These are phyloP conservation scores for Elaeagnus macrophylla DNA, from an alignment of 306 rosid species.

Conservation along the genomic window DNA sequence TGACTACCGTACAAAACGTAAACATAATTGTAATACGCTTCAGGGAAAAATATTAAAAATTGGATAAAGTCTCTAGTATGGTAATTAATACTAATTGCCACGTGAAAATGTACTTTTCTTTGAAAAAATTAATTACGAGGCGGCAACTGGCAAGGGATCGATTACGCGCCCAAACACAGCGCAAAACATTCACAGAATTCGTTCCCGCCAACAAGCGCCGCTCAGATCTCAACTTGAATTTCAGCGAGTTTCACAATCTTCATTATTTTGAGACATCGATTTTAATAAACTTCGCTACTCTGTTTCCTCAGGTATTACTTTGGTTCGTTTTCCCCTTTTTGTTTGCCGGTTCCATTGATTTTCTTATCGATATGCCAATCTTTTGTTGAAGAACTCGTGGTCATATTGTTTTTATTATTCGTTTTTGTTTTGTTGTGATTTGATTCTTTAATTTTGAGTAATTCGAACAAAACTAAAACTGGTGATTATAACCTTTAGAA, in stretches of 20 bases:
- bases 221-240: neutral
- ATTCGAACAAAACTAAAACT: too few species aligned
- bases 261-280: neutral
- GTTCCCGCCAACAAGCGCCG: conserved; percentile 14
- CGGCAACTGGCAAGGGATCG: neutral
- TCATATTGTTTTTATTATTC: too few species aligned
- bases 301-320: neutral
- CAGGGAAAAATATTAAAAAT: too few species aligned
- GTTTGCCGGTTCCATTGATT: neutral
- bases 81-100: too few species aligned
- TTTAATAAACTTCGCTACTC: neutral
- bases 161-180: neutral
- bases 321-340: neutral
- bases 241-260: conserved; percentile 3
- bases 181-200: neutral
- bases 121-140: neutral
- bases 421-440: too few species aligned
- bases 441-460: too few species aligned
- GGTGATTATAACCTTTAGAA: too few species aligned
- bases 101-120: too few species aligned
- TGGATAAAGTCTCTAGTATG: too few species aligned
- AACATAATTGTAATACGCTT: too few species aligned
- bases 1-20: too few species aligned
- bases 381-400: too few species aligned
- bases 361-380: neutral